Conservation (phyloP, 2,329 filamentous ascomycete genomes). For the Neonectria sp. region DNA sequence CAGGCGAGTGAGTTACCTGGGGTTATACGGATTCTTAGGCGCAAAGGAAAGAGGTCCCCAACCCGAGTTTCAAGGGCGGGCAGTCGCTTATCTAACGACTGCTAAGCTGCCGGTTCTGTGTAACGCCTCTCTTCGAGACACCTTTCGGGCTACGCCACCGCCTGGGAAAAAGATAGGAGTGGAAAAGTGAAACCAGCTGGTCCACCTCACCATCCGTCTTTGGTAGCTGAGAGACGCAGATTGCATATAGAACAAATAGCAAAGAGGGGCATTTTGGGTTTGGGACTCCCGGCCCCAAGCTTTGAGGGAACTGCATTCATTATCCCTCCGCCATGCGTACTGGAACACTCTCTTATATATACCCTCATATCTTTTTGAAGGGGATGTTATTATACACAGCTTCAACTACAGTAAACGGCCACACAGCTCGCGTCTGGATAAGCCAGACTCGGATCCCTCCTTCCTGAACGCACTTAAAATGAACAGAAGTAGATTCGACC, state of each 20-base stretch:
- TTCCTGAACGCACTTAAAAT: slow-evolving; percentile 8
- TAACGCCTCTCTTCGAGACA: not conserved
- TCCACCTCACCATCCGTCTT: not conserved
- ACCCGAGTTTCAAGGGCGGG: not conserved
- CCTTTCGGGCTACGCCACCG: not conserved
- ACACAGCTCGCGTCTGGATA: not conserved
- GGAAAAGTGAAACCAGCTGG: slow-evolving; percentile 2
- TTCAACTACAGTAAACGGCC: slow-evolving; percentile 19
- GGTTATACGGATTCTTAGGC: not conserved
- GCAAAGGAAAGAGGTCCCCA: not conserved
- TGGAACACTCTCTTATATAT: slow-evolving; percentile 7
- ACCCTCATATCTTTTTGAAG: slow-evolving; percentile 19
- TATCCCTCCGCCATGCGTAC: slow-evolving; percentile 17
- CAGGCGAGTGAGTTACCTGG: not conserved
- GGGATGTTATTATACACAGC: slow-evolving; percentile 26
- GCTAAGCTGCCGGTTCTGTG: not conserved
- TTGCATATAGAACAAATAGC: slow-evolving; percentile 14
- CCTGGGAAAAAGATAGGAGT: not conserved
- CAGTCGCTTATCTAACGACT: not conserved
- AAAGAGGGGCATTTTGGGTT: not conserved
- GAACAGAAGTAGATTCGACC: slow-evolving; percentile 25
- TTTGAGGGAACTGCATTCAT: slow-evolving; percentile 9
- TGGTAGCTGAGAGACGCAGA: not conserved
- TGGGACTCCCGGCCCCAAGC: not conserved
- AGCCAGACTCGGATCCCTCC: not conserved